Evolutionary conservation across 1,139 yeast genomes (phyloP).

Genomic region (Suhomyces kunorum): DNA sequence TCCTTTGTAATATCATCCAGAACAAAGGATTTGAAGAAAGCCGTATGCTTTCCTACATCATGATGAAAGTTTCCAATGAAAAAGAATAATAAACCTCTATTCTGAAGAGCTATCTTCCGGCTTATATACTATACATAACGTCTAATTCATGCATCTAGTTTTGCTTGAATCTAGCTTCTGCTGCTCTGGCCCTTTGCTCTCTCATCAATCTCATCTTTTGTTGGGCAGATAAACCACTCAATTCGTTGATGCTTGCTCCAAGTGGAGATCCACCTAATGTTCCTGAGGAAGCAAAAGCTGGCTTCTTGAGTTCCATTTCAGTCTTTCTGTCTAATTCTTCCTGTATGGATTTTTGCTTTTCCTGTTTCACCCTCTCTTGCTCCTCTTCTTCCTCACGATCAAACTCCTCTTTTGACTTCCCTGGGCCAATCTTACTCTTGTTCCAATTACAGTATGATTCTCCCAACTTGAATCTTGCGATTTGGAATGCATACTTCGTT

Average conservation of each 20-base stretch:
- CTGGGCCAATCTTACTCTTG: constrained; percentile 62
- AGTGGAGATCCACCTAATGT: constrained; percentile 26
- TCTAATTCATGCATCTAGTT: neutral
- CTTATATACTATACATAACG: neutral
- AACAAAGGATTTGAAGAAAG: constrained; percentile 15
- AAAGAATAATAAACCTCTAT: neutral
- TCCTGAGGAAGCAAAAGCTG: constrained; percentile 34
- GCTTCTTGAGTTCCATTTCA: constrained; percentile 39
- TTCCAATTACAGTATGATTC: constrained; percentile 72
- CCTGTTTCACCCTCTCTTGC: constrained; percentile 34
- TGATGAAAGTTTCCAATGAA: constrained; percentile 16
- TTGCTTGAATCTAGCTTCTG: constrained; percentile 73
- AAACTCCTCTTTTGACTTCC: constrained; percentile 65
- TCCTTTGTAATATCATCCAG: constrained; percentile 16
- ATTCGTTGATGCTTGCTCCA: constrained; percentile 22
- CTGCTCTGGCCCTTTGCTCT: constrained; percentile 95
- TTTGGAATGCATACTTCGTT: constrained; percentile 61
- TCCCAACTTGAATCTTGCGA: constrained; percentile 67
- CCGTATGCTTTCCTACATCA: constrained; percentile 17
- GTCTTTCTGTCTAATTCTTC: constrained; percentile 45
- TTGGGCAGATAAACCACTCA: constrained; percentile 53
- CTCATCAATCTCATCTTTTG: constrained; percentile 80
- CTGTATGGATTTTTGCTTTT: constrained; percentile 39
- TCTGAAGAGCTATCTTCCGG: neutral
- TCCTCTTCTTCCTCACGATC: constrained; percentile 42